Conservation (phyloP, 495 filamentous ascomycete species). For the Pyrenopolyporus hunteri region DNA sequence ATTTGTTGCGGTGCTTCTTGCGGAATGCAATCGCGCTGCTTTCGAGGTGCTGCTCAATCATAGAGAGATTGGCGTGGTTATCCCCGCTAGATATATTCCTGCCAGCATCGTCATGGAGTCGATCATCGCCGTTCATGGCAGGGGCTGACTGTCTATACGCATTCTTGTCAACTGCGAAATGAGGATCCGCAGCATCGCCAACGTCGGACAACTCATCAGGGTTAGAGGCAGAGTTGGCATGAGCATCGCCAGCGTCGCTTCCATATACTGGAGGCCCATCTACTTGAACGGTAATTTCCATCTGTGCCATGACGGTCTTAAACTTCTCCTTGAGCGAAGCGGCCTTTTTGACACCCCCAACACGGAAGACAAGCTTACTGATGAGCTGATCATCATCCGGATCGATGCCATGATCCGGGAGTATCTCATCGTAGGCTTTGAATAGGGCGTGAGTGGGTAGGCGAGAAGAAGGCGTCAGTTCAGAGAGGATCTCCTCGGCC, state of each 20-base stretch:
- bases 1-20: constrained; percentile 33
- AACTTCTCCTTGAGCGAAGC: constrained; percentile 68
- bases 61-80: constrained; percentile 21
- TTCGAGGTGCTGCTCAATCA: constrained; percentile 29
- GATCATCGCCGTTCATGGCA: not conserved
- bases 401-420: constrained; percentile 69
- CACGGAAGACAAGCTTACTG: constrained; percentile 78
- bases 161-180: no score
- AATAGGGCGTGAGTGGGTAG: constrained; percentile 81
- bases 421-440: constrained; percentile 74
- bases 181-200: not conserved
- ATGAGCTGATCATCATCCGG: constrained; percentile 75
- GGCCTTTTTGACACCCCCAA: constrained; percentile 61
- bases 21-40: constrained; percentile 35
- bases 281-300: constrained; percentile 72
- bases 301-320: constrained; percentile 63
- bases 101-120: no score
- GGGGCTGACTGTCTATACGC: no score
- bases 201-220: not conserved
- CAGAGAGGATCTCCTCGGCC: constrained; percentile 65
- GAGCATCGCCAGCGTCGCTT: constrained; percentile 25
- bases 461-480: constrained; percentile 62
- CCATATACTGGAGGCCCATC: constrained; percentile 40
- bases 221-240: not conserved
- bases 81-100: constrained; percentile 12